Percentiles rank a stretch among this genome's conserved stretches.
phyloP scores from a whole-genome alignment of 1,284 basidiomycete genomes.

The Cutaneotrichosporon dermatis region DNA sequence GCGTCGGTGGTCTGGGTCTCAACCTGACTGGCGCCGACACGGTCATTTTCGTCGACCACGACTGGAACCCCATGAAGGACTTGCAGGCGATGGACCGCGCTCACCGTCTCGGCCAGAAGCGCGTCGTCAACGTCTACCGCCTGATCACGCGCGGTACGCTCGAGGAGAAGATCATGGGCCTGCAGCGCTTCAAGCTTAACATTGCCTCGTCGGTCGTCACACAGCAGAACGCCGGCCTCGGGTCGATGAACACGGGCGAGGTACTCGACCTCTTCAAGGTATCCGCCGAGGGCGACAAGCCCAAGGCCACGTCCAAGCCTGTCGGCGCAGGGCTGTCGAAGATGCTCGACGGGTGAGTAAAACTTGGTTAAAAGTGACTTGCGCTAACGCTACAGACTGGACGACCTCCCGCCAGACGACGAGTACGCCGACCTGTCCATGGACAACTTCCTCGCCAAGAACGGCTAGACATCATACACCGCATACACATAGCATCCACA shows the following conservation, averaged over 20 bases:
- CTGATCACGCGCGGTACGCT: conserved; percentile 94
- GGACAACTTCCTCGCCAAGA: conserved; percentile 60
- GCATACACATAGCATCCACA: background rate
- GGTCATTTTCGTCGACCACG: conserved; percentile 98
- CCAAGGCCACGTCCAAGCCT: conserved; percentile 1
- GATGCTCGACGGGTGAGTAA: conserved; percentile 60
- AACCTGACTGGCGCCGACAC: conserved; percentile 98
- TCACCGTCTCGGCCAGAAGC: conserved; percentile 96
- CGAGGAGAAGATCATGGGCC: conserved; percentile 99
- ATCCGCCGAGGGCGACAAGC: conserved; percentile 61
- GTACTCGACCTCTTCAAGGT: conserved; percentile 91
- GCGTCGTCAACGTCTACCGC: conserved; percentile 97
- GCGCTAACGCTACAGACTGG: conserved; percentile 53
- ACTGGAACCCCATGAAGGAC: conserved; percentile 99
- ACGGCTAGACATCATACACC: conserved; percentile 9
- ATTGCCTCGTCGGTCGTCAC: conserved; percentile 96
- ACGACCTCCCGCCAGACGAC: conserved; percentile 81
- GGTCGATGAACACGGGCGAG: conserved; percentile 95
- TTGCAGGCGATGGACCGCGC: conserved; percentile 99
- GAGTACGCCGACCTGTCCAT: conserved; percentile 83
- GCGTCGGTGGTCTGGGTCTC: conserved; percentile 91
- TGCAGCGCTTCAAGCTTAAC: conserved; percentile 98
- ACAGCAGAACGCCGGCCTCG: conserved; percentile 89
- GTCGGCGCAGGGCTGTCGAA: conserved; percentile 60
- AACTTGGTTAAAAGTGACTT: background rate